phyloP scores from a whole-genome alignment of 2,329 filamentous ascomycete species.

The Pseudopyricularia javanii region DNA sequence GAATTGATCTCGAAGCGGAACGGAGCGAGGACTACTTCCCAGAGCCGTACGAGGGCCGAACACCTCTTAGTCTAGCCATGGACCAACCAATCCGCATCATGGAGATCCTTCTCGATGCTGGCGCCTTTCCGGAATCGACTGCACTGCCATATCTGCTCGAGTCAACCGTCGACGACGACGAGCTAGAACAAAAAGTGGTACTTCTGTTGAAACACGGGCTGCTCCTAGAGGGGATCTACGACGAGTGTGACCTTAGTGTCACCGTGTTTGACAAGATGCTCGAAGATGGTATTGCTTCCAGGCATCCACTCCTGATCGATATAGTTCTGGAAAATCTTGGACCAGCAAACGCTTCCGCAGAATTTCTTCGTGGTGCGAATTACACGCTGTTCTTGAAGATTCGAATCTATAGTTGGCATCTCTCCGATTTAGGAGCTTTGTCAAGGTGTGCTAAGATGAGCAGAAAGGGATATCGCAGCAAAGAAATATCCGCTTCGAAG shows the following conservation, averaged over 20 bases:
- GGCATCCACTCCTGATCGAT: neutral
- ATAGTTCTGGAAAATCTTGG: neutral
- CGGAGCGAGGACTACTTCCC: neutral
- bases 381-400: neutral
- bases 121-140: neutral
- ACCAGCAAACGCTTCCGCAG: neutral
- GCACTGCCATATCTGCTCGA: neutral
- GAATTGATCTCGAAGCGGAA: neutral
- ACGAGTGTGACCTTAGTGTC: neutral
- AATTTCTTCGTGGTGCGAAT: neutral
- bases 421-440: neutral
- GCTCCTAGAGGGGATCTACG: neutral
- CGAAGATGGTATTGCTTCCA: neutral
- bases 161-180: neutral
- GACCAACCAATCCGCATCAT: neutral
- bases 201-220: neutral
- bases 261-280: neutral
- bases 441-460: neutral
- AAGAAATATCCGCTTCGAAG: neutral
- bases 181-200: neutral
- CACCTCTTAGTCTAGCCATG: neutral
- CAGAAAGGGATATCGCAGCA: neutral
- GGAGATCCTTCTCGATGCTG: slow-evolving; percentile 1
- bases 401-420: neutral
- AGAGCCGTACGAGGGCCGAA: neutral